These are phyloP conservation scores for Septoria petroselini DNA, from an alignment of 2,329 filamentous ascomycete species.

Conservation along the genomic window DNA sequence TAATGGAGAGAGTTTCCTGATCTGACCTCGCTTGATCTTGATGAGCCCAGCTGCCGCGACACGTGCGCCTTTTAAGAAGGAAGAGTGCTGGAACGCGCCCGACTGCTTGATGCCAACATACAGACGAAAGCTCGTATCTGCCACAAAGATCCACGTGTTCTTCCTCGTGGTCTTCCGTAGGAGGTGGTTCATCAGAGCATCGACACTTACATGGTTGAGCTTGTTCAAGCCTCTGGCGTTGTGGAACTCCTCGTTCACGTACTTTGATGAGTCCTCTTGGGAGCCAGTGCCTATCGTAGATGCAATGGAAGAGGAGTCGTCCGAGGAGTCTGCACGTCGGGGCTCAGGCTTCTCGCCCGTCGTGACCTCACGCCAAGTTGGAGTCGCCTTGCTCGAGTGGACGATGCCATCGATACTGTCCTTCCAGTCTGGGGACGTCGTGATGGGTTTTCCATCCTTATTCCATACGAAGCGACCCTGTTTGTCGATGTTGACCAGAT, in stretches of 20 bases:
- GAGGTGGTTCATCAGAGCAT: conserved; percentile 73
- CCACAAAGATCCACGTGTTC: conserved; percentile 92
- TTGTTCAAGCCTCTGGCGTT: conserved; percentile 60
- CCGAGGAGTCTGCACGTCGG: conserved; percentile 6
- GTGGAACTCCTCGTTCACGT: conserved; percentile 62
- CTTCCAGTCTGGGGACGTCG: conserved; percentile 70
- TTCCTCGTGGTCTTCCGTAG: conserved; percentile 75
- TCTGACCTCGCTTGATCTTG: conserved; percentile 74
- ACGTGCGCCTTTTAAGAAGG: conserved; percentile 77
- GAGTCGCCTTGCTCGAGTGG: conserved; percentile 43
- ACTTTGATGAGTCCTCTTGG: conserved; percentile 61
- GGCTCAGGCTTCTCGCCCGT: conserved; percentile 34
- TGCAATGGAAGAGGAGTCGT: conserved; percentile 32
- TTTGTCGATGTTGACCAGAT: conserved; percentile 71
- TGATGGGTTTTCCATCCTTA: conserved; percentile 74
- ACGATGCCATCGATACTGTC: conserved; percentile 70
- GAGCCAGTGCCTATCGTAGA: conserved; percentile 49
- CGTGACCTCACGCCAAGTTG: conserved; percentile 42
- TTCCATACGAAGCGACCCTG: conserved; percentile 81
- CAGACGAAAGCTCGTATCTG: conserved; percentile 77
- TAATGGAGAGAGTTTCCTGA: conserved; percentile 67
- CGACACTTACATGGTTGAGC: conserved; percentile 64
- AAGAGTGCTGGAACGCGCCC: conserved; percentile 86
- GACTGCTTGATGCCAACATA: conserved; percentile 89
- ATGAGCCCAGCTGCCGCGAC: conserved; percentile 82